Percentiles rank a stretch among this genome's conserved stretches.
Evolutionary conservation across 805 yeast species (phyloP).

Genomic region (Spathaspora sp.): DNA sequence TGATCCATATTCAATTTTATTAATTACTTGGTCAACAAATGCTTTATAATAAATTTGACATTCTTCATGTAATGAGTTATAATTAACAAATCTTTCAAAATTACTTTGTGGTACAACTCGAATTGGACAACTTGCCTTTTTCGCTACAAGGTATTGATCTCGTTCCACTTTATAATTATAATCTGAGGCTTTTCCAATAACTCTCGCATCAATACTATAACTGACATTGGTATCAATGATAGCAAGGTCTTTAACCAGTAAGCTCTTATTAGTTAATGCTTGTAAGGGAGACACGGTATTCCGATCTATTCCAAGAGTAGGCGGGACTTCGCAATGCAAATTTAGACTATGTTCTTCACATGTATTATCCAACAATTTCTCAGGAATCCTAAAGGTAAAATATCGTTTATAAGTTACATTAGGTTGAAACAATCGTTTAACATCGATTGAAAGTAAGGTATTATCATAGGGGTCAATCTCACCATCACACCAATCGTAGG

Average conservation of each 20-base stretch:
- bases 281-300: slow-evolving; percentile 20
- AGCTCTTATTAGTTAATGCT: slow-evolving; percentile 18
- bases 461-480: slow-evolving; percentile 41
- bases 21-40: slow-evolving; percentile 26
- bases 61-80: slow-evolving; percentile 12
- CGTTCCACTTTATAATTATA: slow-evolving; percentile 18
- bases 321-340: slow-evolving; percentile 33
- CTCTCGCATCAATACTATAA: slow-evolving; percentile 37
- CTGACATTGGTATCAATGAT: slow-evolving; percentile 32
- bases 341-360: slow-evolving; percentile 34
- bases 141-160: slow-evolving; percentile 36
- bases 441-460: slow-evolving; percentile 31
- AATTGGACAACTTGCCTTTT: slow-evolving; percentile 28
- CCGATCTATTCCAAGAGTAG: slow-evolving; percentile 32
- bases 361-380: slow-evolving; percentile 36
- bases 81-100: slow-evolving; percentile 15
- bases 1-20: slow-evolving; percentile 22
- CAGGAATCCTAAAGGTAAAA: slow-evolving; percentile 40
- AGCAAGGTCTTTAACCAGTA: slow-evolving; percentile 27
- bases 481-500: slow-evolving; percentile 44
- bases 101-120: slow-evolving; percentile 31
- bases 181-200: slow-evolving; percentile 37
- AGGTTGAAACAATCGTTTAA: slow-evolving; percentile 35
- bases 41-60: slow-evolving; percentile 29
- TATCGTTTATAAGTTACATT: slow-evolving; percentile 36